Percentiles rank a stretch among this genome's conserved stretches.
Conservation (phyloP, 331 rosid species). For the Rhamnella rubrinervis region DNA sequence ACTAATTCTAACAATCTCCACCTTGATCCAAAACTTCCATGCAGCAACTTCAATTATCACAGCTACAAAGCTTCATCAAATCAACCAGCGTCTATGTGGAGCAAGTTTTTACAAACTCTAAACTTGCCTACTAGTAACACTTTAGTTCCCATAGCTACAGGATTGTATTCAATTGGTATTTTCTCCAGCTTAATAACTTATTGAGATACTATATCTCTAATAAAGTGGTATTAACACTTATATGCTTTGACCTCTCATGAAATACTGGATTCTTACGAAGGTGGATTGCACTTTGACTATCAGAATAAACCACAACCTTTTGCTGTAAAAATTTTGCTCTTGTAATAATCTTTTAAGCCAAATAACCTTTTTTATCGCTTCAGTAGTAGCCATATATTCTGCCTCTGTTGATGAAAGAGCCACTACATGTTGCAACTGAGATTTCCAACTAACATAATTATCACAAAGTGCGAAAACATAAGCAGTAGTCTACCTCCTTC, state of each 20-base stretch:
- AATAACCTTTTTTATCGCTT: neutral
- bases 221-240: neutral
- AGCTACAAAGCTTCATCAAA: too few relatives aligned
- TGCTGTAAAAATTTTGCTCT: too few relatives aligned
- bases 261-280: neutral
- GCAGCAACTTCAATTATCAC: too few relatives aligned
- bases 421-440: neutral
- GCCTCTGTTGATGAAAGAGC: neutral
- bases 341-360: neutral
- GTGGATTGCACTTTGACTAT: neutral
- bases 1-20: too few relatives aligned
- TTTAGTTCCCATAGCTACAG: too few relatives aligned
- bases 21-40: too few relatives aligned
- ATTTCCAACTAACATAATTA: neutral
- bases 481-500: neutral
- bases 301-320: too few relatives aligned
- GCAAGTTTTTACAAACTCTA: too few relatives aligned
- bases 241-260: neutral
- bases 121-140: too few relatives aligned
- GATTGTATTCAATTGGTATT: too few relatives aligned
- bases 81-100: too few relatives aligned
- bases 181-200: too few relatives aligned
- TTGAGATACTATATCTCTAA: neutral
- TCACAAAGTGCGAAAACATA: neutral
- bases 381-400: neutral